phyloP scores from a whole-genome alignment of 495 filamentous ascomycete species.

The Aspergillus egyptiacus region DNA sequence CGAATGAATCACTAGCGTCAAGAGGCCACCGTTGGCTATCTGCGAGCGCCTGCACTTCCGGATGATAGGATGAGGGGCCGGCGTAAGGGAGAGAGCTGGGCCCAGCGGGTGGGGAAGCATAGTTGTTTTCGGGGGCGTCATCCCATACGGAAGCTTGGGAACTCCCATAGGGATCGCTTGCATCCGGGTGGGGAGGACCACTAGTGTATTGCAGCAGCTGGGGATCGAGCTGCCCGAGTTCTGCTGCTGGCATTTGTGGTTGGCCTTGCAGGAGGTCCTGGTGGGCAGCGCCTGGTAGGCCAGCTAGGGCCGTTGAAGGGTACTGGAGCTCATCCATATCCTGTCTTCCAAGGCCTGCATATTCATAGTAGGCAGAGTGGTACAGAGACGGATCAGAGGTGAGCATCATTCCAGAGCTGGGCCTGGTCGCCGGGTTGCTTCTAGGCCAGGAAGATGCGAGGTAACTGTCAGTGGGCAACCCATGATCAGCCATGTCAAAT shows the following conservation, averaged over 20 bases:
- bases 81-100: constrained; percentile 9
- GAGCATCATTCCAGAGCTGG: constrained; percentile 50
- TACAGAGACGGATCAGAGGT: constrained; percentile 51
- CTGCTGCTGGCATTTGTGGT: constrained; percentile 17
- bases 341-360: constrained; percentile 27
- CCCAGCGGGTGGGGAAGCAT: constrained; percentile 14
- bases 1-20: constrained; percentile 17
- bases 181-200: constrained; percentile 5
- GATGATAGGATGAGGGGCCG: constrained; percentile 3
- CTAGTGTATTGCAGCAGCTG: constrained; percentile 33
- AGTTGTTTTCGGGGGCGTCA: constrained; percentile 14
- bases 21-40: constrained; percentile 15
- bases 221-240: constrained; percentile 39
- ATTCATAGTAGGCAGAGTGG: constrained; percentile 48
- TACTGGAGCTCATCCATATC: constrained; percentile 30
- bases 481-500: constrained; percentile 26
- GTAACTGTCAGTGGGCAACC: constrained; percentile 25
- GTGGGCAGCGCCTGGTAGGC: constrained; percentile 50
- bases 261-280: constrained; percentile 47
- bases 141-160: constrained; percentile 23
- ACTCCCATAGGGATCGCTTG: constrained; percentile 10
- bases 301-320: constrained; percentile 33
- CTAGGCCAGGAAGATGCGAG: constrained; percentile 32
- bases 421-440: constrained; percentile 56
- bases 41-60: constrained; percentile 6